Evolutionary conservation across 495 filamentous ascomycete species (phyloP).

Genomic region (Penicillium ochrochloron): DNA sequence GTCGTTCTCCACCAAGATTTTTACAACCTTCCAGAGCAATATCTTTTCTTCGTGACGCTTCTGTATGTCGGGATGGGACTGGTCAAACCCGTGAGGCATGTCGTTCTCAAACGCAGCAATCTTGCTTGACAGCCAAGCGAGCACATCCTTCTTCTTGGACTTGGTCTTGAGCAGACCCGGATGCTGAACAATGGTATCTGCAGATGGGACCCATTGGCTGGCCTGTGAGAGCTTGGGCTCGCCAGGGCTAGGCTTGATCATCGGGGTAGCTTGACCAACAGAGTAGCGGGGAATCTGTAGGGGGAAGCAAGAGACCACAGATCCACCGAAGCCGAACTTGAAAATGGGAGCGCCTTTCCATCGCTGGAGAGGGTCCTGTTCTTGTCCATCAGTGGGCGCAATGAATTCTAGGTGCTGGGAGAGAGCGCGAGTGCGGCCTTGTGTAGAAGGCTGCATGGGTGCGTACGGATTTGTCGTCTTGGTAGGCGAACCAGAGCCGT

Average conservation of each 20-base stretch:
- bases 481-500: slow-evolving; percentile 57
- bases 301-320: slow-evolving; percentile 82
- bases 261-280: slow-evolving; percentile 69
- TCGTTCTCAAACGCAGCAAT: slow-evolving; percentile 73
- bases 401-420: slow-evolving; percentile 59
- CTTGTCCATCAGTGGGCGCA: slow-evolving; percentile 77
- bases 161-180: slow-evolving; percentile 89
- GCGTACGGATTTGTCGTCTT: slow-evolving; percentile 44
- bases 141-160: slow-evolving; percentile 90
- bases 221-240: slow-evolving; percentile 76
- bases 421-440: slow-evolving; percentile 39
- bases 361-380: slow-evolving; percentile 76
- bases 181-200: slow-evolving; percentile 75
- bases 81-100: slow-evolving; percentile 52
- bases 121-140: slow-evolving; percentile 77
- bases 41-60: slow-evolving; percentile 81
- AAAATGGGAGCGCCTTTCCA: slow-evolving; percentile 91
- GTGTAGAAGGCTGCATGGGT: slow-evolving; percentile 32
- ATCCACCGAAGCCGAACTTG: slow-evolving; percentile 86
- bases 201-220: slow-evolving; percentile 69
- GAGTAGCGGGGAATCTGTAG: slow-evolving; percentile 86
- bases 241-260: slow-evolving; percentile 82
- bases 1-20: slow-evolving; percentile 82
- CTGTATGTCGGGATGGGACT: slow-evolving; percentile 56
- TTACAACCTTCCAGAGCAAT: slow-evolving; percentile 85